Base-by-base conservation (phyloP, 2,329 filamentous ascomycete genomes). In the Cordyceps farinosa region DNA sequence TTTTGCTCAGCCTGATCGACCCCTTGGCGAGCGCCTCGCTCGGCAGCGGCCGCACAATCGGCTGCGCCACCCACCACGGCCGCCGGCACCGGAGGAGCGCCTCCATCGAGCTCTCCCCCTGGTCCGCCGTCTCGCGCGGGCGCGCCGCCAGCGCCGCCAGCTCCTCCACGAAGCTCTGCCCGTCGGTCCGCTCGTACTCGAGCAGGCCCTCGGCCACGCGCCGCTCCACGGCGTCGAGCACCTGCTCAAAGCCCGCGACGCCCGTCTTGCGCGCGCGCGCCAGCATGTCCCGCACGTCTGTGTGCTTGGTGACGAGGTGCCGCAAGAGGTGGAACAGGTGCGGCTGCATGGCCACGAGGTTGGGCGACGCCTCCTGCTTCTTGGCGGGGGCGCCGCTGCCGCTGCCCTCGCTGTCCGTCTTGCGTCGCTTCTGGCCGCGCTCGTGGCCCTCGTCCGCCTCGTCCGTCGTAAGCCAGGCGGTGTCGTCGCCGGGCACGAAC, bases 261-360 rank as follows among this genome's bases (percentile, higher is more conserved):
- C 96, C 90, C 42, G 90, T 90, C 13, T 85, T 81, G 27, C 83
- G 79, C 17, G 83, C 85, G 65, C 81, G 82, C 0, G 91, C 93
- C 2, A 99, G 83, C n/a, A 88, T 85, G 72, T 98, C 92, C 38
- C 95, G 86, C 38, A 98, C 87, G 68, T 95, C 84, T 30, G 91
- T 93, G 75, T 97, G 90, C 66, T 82, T 84, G 2, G 87, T 82
- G 40, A 99, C 87, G 30, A 98, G 84, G 38, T 94, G 88, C 17
- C 94, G 86, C 29, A 98, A 84, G 32, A 99, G 84, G 74, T 96
- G 90, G 80, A 99, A 99, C 50, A 97, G 84, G 75, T 99, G 95
- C 0, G 92, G 87, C 75, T 98, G 93, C 82, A 97, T 91, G 40
- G 87, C 87, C 11, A 84, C 82, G 54, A 97, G 80, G 74, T 95